Conservation (phyloP, 371 early-diverging fungal species). For the Haplosporangium sp. region DNA sequence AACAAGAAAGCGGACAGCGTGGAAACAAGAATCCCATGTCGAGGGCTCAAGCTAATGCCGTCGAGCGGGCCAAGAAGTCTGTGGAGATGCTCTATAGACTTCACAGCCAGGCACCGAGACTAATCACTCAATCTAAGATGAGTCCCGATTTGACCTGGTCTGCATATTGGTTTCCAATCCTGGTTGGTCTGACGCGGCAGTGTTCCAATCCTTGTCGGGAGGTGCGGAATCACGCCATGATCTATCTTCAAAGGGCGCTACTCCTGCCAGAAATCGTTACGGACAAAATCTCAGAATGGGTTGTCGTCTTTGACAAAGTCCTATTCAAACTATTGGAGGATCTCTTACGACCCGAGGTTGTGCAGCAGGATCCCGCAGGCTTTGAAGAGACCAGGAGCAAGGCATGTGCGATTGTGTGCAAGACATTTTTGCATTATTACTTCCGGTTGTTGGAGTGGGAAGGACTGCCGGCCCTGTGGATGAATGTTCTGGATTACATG, state of each 20-base stretch:
- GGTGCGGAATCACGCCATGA: conserved; percentile 71
- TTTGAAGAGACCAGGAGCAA: conserved; percentile 70
- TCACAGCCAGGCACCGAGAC: conserved; percentile 65
- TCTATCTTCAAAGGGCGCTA: conserved; percentile 66
- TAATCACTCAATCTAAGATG: conserved; percentile 61
- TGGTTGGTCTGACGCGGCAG: conserved; percentile 74
- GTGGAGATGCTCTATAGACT: conserved; percentile 70
- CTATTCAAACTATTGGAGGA: conserved; percentile 76
- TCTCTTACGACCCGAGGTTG: conserved; percentile 69
- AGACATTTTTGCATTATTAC: conserved; percentile 73
- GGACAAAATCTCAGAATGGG: conserved; percentile 57
- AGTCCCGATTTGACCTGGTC: conserved; percentile 66
- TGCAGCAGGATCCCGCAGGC: conserved; percentile 60
- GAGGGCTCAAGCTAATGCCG: conserved; percentile 56
- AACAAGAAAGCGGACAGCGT: conserved; percentile 50
- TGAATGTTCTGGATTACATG: conserved; percentile 58
- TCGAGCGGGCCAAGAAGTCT: conserved; percentile 70
- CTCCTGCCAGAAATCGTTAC: conserved; percentile 56
- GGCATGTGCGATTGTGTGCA: conserved; percentile 69
- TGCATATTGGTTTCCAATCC: conserved; percentile 77
- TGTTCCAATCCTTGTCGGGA: conserved; percentile 74
- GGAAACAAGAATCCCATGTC: conserved; percentile 45
- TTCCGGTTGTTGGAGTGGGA: conserved; percentile 61
- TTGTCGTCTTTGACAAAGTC: conserved; percentile 75
- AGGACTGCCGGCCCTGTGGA: conserved; percentile 69